Evolutionary conservation across 2,329 filamentous ascomycete genomes (phyloP).

Genomic region (Aquanectria penicillioides): DNA sequence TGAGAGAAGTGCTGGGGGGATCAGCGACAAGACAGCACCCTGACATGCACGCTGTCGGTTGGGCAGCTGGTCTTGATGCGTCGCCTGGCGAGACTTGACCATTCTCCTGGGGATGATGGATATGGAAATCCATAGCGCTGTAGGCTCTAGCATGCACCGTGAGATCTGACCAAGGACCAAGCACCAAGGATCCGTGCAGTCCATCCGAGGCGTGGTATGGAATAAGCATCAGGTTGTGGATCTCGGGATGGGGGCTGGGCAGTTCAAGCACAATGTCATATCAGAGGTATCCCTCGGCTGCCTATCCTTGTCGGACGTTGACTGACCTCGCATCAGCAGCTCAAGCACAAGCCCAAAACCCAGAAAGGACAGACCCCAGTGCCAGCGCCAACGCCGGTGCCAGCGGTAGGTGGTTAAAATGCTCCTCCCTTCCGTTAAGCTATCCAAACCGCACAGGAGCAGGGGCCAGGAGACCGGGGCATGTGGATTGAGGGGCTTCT

Average conservation of each 20-base stretch:
- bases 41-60: slow-evolving; percentile 1
- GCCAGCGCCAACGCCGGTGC: slow-evolving; percentile 10
- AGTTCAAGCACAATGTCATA: no score
- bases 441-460: slow-evolving; percentile 22
- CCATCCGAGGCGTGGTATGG: slow-evolving; percentile 1
- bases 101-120: background rate
- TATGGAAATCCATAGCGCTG: background rate
- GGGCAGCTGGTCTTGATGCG: background rate
- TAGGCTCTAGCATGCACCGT: no score
- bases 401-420: slow-evolving; percentile 14
- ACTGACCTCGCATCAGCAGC: no score
- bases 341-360: no score
- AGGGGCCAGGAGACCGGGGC: slow-evolving; percentile 31
- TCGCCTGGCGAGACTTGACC: background rate
- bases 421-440: slow-evolving; percentile 7
- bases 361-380: background rate
- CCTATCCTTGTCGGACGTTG: no score
- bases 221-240: slow-evolving; percentile 17
- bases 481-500: slow-evolving; percentile 35
- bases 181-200: background rate
- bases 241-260: background rate
- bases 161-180: slow-evolving; percentile 6
- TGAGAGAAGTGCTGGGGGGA: slow-evolving; percentile 20
- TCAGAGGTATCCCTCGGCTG: no score
- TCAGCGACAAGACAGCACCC: background rate